A percentile compares a stretch with the other conserved stretches of the same genome.
Conservation (phyloP, 768 basidiomycete species). For the Glaciozyma martinii region DNA sequence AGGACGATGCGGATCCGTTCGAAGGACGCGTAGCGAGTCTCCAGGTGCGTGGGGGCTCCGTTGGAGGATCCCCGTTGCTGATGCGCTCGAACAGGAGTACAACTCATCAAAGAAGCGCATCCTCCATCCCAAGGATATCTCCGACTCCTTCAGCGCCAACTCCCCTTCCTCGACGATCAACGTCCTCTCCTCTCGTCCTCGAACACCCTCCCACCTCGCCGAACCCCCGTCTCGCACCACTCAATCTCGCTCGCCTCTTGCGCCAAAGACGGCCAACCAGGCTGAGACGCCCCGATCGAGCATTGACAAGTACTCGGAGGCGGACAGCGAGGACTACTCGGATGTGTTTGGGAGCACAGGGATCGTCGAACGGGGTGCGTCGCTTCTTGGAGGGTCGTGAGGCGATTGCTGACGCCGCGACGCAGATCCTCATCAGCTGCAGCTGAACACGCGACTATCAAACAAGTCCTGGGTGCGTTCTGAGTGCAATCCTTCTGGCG, state of each 20-base stretch:
- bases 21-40: conserved; percentile 75
- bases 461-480: conserved; percentile 74
- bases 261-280: neutral
- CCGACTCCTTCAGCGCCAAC: conserved; percentile 4
- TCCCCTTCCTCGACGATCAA: conserved; percentile 8
- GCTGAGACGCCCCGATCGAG: conserved; percentile 2
- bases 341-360: conserved; percentile 77
- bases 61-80: neutral
- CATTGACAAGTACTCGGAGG: conserved; percentile 18
- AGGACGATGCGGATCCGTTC: conserved; percentile 62
- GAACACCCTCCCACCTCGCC: neutral
- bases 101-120: conserved; percentile 63
- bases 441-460: conserved; percentile 75
- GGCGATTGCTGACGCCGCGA: neutral
- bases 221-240: neutral
- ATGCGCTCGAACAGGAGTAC: conserved; percentile 48
- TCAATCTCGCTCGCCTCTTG: conserved; percentile 8
- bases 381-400: neutral
- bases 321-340: conserved; percentile 83
- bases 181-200: conserved; percentile 9
- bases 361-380: neutral
- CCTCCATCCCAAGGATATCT: conserved; percentile 74
- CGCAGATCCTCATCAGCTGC: conserved; percentile 54
- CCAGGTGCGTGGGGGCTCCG: conserved; percentile 48
- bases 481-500: neutral